phyloP scores from a whole-genome alignment of 495 filamentous ascomycete genomes.

The Letharia lupina region DNA sequence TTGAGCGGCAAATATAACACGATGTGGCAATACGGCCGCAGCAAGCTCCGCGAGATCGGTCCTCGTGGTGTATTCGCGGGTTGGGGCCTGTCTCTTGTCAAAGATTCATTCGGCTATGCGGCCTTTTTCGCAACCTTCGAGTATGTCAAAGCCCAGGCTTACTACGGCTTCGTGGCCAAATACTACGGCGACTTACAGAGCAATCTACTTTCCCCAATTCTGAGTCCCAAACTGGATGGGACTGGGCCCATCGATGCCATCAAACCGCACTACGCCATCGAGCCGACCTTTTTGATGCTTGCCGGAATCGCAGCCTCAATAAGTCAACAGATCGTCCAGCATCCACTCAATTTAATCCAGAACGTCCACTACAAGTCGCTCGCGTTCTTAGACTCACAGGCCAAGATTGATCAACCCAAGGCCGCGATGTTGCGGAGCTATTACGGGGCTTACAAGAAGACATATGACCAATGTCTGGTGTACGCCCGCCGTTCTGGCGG shows the following conservation, averaged over 20 bases:
- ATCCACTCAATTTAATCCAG: slow-evolving; percentile 69
- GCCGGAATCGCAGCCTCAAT: slow-evolving; percentile 71
- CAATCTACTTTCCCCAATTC: slow-evolving; percentile 35
- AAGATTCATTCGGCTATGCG: slow-evolving; percentile 74
- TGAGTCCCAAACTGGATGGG: slow-evolving; percentile 29
- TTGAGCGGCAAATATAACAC: slow-evolving; percentile 59
- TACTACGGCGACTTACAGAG: slow-evolving; percentile 57
- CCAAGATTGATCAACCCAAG: slow-evolving; percentile 39
- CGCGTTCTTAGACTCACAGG: slow-evolving; percentile 64
- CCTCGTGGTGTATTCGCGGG: slow-evolving; percentile 74
- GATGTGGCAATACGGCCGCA: slow-evolving; percentile 72
- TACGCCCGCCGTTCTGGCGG: slow-evolving; percentile 56
- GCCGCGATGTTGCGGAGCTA: slow-evolving; percentile 55
- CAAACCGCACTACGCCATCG: slow-evolving; percentile 75
- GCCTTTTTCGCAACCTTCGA: slow-evolving; percentile 84
- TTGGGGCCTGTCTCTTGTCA: slow-evolving; percentile 66
- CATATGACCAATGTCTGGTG: slow-evolving; percentile 57
- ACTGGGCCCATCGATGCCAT: slow-evolving; percentile 47
- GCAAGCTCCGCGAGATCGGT: slow-evolving; percentile 73
- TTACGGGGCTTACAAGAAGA: slow-evolving; percentile 66
- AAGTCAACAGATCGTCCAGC: slow-evolving; percentile 67
- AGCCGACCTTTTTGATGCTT: slow-evolving; percentile 70
- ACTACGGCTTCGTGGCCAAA: slow-evolving; percentile 69
- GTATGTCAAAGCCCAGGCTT: slow-evolving; percentile 75
- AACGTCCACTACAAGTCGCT: slow-evolving; percentile 69